Conservation (phyloP, 176 grass and related monocot species). For the Melocanna baccifera region DNA sequence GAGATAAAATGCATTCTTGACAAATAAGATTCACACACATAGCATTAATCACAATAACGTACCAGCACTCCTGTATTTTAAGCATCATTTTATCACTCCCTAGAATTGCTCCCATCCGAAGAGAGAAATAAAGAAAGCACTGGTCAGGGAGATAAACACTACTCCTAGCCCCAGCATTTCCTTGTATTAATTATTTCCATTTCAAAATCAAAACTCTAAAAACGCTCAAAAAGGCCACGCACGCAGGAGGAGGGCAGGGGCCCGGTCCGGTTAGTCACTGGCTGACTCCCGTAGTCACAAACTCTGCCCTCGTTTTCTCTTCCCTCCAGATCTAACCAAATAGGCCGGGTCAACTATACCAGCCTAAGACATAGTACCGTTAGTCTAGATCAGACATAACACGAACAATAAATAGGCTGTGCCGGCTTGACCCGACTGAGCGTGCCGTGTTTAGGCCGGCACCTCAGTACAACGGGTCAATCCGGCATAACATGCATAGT, state of each 20-base stretch:
- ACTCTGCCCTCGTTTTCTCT: slow-evolving; percentile 11
- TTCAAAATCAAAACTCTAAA: neutral
- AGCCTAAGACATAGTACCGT: too few species aligned
- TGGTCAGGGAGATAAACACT: too few species aligned
- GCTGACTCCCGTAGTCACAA: neutral
- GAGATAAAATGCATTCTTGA: neutral
- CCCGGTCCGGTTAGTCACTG: neutral
- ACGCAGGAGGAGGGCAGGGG: neutral
- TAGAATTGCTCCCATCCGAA: neutral
- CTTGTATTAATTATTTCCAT: neutral
- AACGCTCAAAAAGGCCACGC: neutral
- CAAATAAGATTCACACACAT: neutral
- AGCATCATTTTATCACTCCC: neutral
- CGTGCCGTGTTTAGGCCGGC: too few species aligned
- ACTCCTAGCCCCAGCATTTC: neutral
- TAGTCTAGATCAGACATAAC: too few species aligned
- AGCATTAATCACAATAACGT: too few species aligned
- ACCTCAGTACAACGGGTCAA: too few species aligned
- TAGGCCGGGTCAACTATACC: accelerated
- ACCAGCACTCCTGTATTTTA: neutral
- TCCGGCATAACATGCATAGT: too few species aligned
- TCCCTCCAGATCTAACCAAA: neutral
- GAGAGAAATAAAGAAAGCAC: neutral
- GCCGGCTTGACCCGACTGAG: too few species aligned
- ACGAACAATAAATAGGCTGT: too few species aligned